Conservation (phyloP, 495 filamentous ascomycete species). For the Penicillium roqueforti region DNA sequence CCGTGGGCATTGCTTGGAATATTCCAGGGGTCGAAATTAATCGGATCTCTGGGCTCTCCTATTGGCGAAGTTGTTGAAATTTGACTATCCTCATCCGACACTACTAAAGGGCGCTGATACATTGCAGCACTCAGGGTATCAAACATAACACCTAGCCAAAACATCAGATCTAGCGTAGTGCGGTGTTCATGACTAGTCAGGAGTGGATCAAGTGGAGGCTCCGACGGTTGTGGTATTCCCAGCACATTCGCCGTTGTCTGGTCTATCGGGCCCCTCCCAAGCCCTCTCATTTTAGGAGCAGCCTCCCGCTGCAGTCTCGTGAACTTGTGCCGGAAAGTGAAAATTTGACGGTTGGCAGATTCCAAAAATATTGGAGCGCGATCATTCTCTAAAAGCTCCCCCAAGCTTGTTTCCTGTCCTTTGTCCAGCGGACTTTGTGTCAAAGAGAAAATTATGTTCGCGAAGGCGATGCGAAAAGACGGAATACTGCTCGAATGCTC, state of each 20-base stretch:
- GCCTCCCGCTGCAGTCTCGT: slow-evolving; percentile 14
- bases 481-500: slow-evolving; percentile 31
- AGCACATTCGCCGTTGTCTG: background rate
- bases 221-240: background rate
- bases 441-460: slow-evolving; percentile 44
- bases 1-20: slow-evolving; percentile 1
- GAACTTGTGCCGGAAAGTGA: slow-evolving; percentile 30
- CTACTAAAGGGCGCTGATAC: slow-evolving; percentile 39
- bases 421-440: slow-evolving; percentile 37
- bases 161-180: slow-evolving; percentile 40
- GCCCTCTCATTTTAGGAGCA: background rate
- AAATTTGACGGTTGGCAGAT: slow-evolving; percentile 32
- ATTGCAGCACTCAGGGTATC: slow-evolving; percentile 48
- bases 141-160: slow-evolving; percentile 50
- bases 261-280: slow-evolving; percentile 2
- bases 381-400: slow-evolving; percentile 35
- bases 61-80: slow-evolving; percentile 6
- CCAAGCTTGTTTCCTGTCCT: slow-evolving; percentile 14
- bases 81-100: slow-evolving; percentile 46
- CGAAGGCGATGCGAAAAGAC: slow-evolving; percentile 45
- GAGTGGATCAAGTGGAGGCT: slow-evolving; percentile 5
- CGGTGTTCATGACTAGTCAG: slow-evolving; percentile 28
- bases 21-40: slow-evolving; percentile 16
- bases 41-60: background rate
- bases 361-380: slow-evolving; percentile 38